Base-by-base conservation (phyloP, 306 rosid genomes). In the Cucumis hystrix region DNA sequence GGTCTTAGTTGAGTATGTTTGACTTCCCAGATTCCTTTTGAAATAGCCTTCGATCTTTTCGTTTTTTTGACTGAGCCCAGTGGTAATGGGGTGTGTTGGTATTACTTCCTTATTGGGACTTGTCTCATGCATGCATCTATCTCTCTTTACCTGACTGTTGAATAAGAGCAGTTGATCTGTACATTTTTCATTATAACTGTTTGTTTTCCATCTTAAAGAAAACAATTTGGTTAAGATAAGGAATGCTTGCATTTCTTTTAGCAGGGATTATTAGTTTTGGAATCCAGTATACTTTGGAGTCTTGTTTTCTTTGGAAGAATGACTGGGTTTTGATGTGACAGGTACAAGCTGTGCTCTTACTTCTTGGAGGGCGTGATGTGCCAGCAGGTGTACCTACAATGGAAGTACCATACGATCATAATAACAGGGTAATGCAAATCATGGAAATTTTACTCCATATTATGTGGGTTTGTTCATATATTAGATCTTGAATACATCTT, bases 281-380 rank as follows among this genome's bases (percentile, higher is more conserved):
- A 49, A 23, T 71, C 23, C 23, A 49, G 10, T 72, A 10, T 72
- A 9, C 1, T 21, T 54, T 73, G 47, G 47, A 73, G 49, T 51
- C 16, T 23, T 52, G 41, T 4, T 52, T 17, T 52, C 75, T 73
- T 28, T 73, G 43, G 62, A 69, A 21, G 49, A 73, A 18, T 51
- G 17, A 52, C 30, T 6, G 7, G 47, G 30, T 73, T 73, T 73
- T 35, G 63, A 54, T 60, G 40, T 79, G 49, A 82, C 84, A 94
- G 98, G 98, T 92, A 78, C 98, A 90, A 83, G 97, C 98, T 1
- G 98, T 94, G 85, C 89, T 94, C 74, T 82, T 94, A 80, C 92
- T 94, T 65, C 84, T 94, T 84, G 98, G 96, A 76, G 96, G 96
- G 49, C 87, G 89, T 28, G 90, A 87, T 83, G 65, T 83, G 78